Base-by-base conservation (phyloP, 2,329 filamentous ascomycete genomes). In the Calonectria crousiana region DNA sequence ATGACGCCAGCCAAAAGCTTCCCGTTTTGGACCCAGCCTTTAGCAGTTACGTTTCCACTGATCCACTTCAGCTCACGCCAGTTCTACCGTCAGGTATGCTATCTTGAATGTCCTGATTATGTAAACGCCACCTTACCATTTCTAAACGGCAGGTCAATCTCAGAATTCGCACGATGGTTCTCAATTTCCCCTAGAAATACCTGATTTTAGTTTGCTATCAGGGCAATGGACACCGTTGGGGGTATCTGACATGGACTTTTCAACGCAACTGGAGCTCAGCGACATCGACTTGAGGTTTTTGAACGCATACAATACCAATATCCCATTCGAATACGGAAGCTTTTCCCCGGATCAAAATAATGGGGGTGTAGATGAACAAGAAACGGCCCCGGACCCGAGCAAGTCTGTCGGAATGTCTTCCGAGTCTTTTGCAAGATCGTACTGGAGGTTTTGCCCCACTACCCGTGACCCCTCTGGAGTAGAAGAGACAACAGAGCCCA, bases 271-370 rank as follows among this genome's bases (percentile, higher is more conserved):
- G n/a, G 64, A 67, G 18, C 44, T 67, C 2, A 67, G 44, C 20
- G 64, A 67, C 28, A 34, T 67, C 3, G 64, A 67, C n/a, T 36
- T 67, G 9, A 34, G 32, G 32, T 51, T 51, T 34, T 36, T 67
- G 30, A 16, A 67, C n/a, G 64, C 64, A 8, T 67, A 67, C n/a
- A 67, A 51, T 14, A 67, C 44, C 13, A 67, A 67, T 51, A 51
- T 67, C 6, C 64, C 64, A 34, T 67, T 67, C 23, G 41, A 67
- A 34, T 67, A 52, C 11, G 41, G 64, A 20, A 67, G 30, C 30
- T 52, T 51, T 16, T 67, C 44, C 4, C 64, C 64, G 8, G 30
- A 51, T 38, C 30, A 23, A 36, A 41, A 26, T 9, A 41, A 10
- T 13, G 26, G 23, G 18, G n/a, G 23, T 28, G 34, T n/a, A 1